Conservation (phyloP, 2,329 filamentous ascomycete genomes). For the Cordyceps fumosorosea region DNA sequence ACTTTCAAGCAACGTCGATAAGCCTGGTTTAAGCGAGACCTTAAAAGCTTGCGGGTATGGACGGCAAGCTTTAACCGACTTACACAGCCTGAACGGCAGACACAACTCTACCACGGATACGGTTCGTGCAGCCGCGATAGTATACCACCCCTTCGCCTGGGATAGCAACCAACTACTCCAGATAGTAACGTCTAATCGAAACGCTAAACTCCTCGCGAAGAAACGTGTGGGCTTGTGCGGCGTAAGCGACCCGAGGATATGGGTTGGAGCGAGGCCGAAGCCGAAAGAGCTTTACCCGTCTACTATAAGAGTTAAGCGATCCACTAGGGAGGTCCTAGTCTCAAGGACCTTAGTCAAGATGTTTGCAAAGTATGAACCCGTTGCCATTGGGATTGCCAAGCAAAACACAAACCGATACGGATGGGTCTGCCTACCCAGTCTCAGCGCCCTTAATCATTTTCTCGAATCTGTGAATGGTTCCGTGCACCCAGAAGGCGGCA, state of each 20-base stretch:
- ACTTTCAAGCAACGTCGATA: neutral
- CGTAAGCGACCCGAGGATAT: neutral
- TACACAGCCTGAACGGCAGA: neutral
- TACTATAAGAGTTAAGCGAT: neutral
- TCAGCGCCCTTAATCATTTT: neutral
- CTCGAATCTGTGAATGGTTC: neutral
- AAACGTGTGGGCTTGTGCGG: neutral
- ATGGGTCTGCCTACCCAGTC: neutral
- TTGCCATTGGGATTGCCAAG: neutral
- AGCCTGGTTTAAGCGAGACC: slow-evolving; percentile 1
- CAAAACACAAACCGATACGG: neutral
- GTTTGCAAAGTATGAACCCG: neutral
- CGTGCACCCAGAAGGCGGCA: neutral
- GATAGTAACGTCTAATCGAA: neutral
- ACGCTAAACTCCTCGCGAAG: neutral
- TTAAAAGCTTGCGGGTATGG: neutral
- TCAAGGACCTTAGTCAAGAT: neutral
- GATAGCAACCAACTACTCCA: neutral
- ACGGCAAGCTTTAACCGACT: neutral
- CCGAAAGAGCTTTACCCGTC: slow-evolving; percentile 6
- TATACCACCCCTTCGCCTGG: neutral
- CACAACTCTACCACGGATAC: slow-evolving; percentile 2
- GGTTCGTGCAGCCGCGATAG: neutral
- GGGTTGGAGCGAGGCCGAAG: neutral
- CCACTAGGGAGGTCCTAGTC: neutral